Conservation (phyloP, 805 yeast genomes). For the Sporopachydermia lactativora region DNA sequence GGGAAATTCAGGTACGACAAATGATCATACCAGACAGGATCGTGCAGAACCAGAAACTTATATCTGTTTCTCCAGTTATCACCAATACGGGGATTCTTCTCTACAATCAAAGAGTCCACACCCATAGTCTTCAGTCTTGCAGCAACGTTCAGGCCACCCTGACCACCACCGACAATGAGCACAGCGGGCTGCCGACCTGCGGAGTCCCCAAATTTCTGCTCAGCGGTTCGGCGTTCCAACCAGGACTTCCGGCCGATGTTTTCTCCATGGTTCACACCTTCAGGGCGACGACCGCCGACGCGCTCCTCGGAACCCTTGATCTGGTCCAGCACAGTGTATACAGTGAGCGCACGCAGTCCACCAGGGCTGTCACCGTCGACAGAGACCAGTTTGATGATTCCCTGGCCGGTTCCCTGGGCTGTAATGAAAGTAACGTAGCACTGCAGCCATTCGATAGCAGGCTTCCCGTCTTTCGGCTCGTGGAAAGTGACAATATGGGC, state of each 20-base stretch:
- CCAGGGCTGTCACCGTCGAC: conserved; percentile 17
- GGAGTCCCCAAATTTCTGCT: conserved; percentile 15
- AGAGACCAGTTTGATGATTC: conserved; percentile 19
- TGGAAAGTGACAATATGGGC: conserved; percentile 17
- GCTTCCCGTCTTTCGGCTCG: conserved; percentile 13
- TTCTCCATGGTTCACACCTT: conserved; percentile 27
- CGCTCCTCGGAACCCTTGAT: conserved; percentile 21
- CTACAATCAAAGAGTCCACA: conserved; percentile 25
- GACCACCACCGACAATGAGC: conserved; percentile 33
- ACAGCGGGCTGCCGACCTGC: conserved; percentile 27
- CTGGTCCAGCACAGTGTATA: conserved; percentile 23
- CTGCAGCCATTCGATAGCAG: conserved; percentile 25
- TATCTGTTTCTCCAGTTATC: conserved; percentile 35
- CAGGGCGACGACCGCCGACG: conserved; percentile 19
- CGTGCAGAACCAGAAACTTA: conserved; percentile 30
- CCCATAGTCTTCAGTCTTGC: conserved; percentile 30
- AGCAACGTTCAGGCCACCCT: conserved; percentile 28
- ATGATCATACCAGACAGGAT: conserved; percentile 30
- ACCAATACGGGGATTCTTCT: conserved; percentile 24
- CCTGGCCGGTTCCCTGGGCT: conserved; percentile 22
- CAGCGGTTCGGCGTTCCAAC: conserved; percentile 20
- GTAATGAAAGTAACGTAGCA: conserved; percentile 19
- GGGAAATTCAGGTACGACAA: conserved; percentile 28
- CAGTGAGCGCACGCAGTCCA: conserved; percentile 20
- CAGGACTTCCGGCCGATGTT: conserved; percentile 24